Conservation (phyloP, 305 asterid genomes). For the Rubia balearica region DNA sequence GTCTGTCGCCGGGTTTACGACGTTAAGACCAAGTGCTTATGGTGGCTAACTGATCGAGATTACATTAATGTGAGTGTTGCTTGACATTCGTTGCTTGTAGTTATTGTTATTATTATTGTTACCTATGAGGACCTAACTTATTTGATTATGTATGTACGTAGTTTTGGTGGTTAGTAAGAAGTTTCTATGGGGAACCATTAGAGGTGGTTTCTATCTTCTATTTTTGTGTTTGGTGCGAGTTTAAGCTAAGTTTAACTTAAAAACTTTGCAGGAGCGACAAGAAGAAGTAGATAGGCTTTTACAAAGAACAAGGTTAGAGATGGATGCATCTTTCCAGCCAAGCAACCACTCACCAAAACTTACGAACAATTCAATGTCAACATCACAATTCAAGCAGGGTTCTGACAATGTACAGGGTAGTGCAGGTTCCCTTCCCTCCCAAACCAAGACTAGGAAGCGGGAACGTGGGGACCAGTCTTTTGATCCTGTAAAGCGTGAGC, state of each 20-base stretch:
- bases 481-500: slow-evolving; percentile 65
- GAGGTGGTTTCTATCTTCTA: neutral
- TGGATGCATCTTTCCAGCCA: slow-evolving; percentile 54
- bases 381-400: slow-evolving; percentile 48
- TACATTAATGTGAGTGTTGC: slow-evolving; percentile 60
- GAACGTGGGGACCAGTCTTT: slow-evolving; percentile 66
- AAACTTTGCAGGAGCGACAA: slow-evolving; percentile 46
- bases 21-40: slow-evolving; percentile 60
- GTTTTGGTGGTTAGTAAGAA: neutral
- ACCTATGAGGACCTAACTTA: neutral
- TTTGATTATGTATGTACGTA: neutral
- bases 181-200: neutral
- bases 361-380: slow-evolving; percentile 36
- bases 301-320: slow-evolving; percentile 41
- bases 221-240: neutral
- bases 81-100: slow-evolving; percentile 9
- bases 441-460: slow-evolving; percentile 77
- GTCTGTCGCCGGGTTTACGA: slow-evolving; percentile 87
- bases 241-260: neutral
- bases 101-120: neutral
- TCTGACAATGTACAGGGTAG: slow-evolving; percentile 49
- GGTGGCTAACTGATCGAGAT: slow-evolving; percentile 93
- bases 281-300: slow-evolving; percentile 60
- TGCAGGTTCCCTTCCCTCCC: slow-evolving; percentile 50
- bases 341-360: slow-evolving; percentile 67